Base-by-base conservation (phyloP, 371 early-diverging fungal genomes). In the Mucor saturninus region DNA sequence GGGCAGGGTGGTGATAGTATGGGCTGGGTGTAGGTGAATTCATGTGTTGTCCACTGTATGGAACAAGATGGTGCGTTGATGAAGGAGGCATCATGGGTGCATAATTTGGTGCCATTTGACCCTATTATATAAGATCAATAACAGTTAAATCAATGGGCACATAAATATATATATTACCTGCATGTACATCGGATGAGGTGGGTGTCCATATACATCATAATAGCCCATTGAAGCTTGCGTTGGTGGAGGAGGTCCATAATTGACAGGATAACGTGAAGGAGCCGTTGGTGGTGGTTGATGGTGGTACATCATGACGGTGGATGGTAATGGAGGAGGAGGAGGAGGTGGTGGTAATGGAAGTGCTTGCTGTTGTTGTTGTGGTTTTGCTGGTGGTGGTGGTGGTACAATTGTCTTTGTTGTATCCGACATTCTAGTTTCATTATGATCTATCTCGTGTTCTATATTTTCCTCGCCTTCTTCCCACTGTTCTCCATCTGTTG, bases 121-220 rank as follows among this genome's bases (percentile, higher is more conserved):
- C 40, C 62, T 62, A 6, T 13, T 21, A 21, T 21, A 21, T 1
- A 21, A 21, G 21, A 21, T 21, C 21, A 21, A 21, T 21, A 21
- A 21, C 21, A 21, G 21, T 1, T 21, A 21, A 21, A 21, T 21
- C 21, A 21, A 21, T 21, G 21, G 21, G 21, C 21, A 56, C 21
- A 40, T 9, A 39, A 5, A 9, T 21, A 38, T 15, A 29, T 32
- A 46, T 43, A 43, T 38, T 7, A 72, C 73, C 49, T 74, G 75
- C 35, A 77, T 74, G 59, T 75, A 77, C 72, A 75, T 72, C 9
- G 68, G 76, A 46, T 66, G 73, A 38, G 62, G 48, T 48, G 38
- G 70, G 45, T 58, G 74, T 14, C 59, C 59, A 65, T 62, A 67
- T 5, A 67, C 26, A 37, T 67, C 67, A n/a, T 62, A 62, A 42